phyloP scores from a whole-genome alignment of 169 alveolate genomes.

The Babesia bigemina region DNA sequence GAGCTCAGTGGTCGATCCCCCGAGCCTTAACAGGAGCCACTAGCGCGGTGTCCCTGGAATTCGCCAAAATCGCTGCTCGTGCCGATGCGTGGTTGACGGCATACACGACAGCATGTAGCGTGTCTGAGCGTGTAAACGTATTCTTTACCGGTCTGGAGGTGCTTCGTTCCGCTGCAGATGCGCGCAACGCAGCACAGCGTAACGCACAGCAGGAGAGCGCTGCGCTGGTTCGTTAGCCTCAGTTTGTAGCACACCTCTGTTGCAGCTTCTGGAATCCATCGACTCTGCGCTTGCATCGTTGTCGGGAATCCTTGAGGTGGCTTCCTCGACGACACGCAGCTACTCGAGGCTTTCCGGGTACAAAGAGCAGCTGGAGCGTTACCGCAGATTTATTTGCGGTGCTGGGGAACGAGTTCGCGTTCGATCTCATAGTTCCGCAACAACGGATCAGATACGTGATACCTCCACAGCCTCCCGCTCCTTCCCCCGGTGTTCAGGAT shows the following conservation, averaged over 20 bases:
- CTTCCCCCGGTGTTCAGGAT: too few relatives aligned
- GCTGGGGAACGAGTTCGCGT: not conserved
- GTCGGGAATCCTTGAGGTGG: constrained; percentile 15
- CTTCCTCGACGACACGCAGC: constrained; percentile 45
- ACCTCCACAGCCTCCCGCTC: too few relatives aligned
- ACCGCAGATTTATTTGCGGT: not conserved
- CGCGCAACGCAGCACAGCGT: not conserved
- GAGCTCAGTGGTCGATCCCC: too few relatives aligned
- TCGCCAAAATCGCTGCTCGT: not conserved
- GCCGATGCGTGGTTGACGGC: constrained; percentile 6
- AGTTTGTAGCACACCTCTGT: not conserved
- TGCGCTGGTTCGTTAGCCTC: constrained; percentile 15
- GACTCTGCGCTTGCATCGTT: constrained; percentile 16
- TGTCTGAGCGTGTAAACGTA: not conserved
- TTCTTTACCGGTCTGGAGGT: constrained; percentile 14
- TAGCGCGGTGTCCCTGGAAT: not conserved
- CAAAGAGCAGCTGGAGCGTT: constrained; percentile 17
- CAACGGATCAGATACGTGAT: not conserved
- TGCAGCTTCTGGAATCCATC: constrained; percentile 27
- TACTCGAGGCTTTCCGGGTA: constrained; percentile 18
- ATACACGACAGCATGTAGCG: not conserved
- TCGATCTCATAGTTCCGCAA: not conserved
- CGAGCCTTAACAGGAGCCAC: not conserved
- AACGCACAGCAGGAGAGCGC: not conserved
- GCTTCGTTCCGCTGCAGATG: not conserved